Base-by-base conservation (phyloP, 2,329 filamentous ascomycete genomes). In the Paraphaeosphaeria minitans region DNA sequence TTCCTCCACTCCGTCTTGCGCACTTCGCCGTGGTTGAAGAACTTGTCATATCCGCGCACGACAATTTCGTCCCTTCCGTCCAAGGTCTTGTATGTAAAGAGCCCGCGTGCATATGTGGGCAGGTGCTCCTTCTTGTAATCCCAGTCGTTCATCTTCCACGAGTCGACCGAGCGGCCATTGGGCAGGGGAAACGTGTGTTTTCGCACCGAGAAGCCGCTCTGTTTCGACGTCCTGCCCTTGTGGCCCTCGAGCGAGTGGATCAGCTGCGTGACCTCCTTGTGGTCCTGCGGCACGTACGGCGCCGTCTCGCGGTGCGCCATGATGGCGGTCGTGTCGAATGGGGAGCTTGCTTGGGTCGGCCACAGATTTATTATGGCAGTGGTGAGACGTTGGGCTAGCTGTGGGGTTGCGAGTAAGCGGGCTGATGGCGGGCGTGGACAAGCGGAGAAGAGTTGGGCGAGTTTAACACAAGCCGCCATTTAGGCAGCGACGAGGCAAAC, bases 11-110 rank as follows among this genome's bases (percentile, higher is more conserved):
- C 85, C 3, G 95, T 99, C 64, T 90, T 87, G 48, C 81, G 77
- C 8, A 96, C 89, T 79, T 99, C 95, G 52, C 86, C 86, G 42
- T 92, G 85, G 69, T 99, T 99, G 86, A 99, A 99, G 81, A 99
- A 99, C 79, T 99, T 99, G 83, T 99, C 94, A 78, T 99, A 99
- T 53, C 95, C 95, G 67, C 95, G 86, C 50, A 92, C 87, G 1
- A 85, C 90, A 66, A 99, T 97, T 76, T 97, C 92, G 13, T 86
- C 80, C 9, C 85, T 81, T 9, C 87, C 87, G 27, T 85, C 81
- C 51, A 83, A 80, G 62, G 85, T 88, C 63, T 80, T 85, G 43
- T 89, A 90, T n/a, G 93, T 99, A 78, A 99, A 99, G 1, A 99
- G 85, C 7, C 95, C 95, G 55, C 95, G 88, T 6, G 95, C 93